Evolutionary conservation across 2,329 filamentous ascomycete species (phyloP).

Genomic region (Sarocladium kiliense): DNA sequence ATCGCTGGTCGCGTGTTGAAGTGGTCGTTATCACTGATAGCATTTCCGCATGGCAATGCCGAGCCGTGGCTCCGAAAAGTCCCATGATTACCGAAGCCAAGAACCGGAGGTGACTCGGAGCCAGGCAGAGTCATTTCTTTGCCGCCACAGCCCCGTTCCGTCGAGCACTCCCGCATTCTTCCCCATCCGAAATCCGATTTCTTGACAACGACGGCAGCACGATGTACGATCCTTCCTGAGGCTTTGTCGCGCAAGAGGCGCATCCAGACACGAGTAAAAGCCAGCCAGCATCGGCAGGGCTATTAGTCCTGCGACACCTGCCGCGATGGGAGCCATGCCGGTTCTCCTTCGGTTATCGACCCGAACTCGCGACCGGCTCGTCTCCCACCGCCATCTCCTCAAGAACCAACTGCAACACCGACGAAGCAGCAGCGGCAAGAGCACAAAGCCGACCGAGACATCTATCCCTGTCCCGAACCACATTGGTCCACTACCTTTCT

Average conservation of each 20-base stretch:
- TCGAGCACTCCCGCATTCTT: not conserved
- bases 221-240: not conserved
- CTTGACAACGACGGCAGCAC: not conserved
- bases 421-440: not conserved
- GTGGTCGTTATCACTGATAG: too few species aligned
- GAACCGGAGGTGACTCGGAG: not conserved
- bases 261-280: too few species aligned
- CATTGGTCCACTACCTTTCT: slow-evolving; percentile 31
- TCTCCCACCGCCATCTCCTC: not conserved
- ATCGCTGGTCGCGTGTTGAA: too few species aligned
- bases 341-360: slow-evolving; percentile 17
- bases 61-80: not conserved
- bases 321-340: not conserved
- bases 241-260: not conserved
- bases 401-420: not conserved
- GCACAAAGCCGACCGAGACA: not conserved
- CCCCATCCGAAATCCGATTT: not conserved
- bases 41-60: not conserved
- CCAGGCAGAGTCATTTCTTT: not conserved
- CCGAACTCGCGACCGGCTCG: not conserved
- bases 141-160: not conserved
- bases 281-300: too few species aligned
- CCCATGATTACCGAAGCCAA: slow-evolving; percentile 7
- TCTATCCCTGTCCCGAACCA: slow-evolving; percentile 11
- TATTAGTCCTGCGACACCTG: not conserved